Base-by-base conservation (phyloP, 331 rosid species). In the Telfairia occidentalis region DNA sequence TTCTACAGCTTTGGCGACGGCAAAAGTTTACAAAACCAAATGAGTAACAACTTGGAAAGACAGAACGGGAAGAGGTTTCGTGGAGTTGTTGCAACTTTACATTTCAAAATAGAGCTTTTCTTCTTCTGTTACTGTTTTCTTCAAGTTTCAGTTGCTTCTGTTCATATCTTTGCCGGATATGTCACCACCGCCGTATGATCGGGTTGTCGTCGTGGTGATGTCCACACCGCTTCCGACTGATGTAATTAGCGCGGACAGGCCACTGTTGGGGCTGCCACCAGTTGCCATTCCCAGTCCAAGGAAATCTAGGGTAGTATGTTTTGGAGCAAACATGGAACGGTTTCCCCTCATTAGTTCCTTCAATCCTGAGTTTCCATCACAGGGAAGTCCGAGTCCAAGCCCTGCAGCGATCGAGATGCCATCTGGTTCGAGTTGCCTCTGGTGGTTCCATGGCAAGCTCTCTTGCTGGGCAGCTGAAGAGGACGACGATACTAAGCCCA, bases 221-320 rank as follows among this genome's bases (percentile, higher is more conserved):
- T 92, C 98, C 15, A 92, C 84, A 64, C 96, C 81, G 0, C 96
- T 79, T 0, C 98, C 88, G 1, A 90, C 85, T 0, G 96, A 84
- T 4, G 97, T 87, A 35, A 92, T 89, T 28, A 92, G 82, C 1
- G 99, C 97, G 0, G 99, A 88, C 26, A 95, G 69, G 78, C 96
- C 89, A 21, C 84, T 84, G 11, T 79, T 86, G 3, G 90, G 82
- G 76, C 78, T 82, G 37, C 90, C 94, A 18, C 96, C 93, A 0
- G 92, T 90, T 3, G 92, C 97, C 97, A 95, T 95, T 72, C 97
- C 99, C 83, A 95, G 78, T 59, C 99, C 97, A 0, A 95, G 92
- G 79, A 95, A 92, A 76, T 95, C 99, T 0, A 95, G 97, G 10
- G 99, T 95, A 3, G 99, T 84, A 46, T 95, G 97, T 81, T 92